Base-by-base conservation (phyloP, 192 early-diverging fungal species). In the Linnemannia exigua region DNA sequence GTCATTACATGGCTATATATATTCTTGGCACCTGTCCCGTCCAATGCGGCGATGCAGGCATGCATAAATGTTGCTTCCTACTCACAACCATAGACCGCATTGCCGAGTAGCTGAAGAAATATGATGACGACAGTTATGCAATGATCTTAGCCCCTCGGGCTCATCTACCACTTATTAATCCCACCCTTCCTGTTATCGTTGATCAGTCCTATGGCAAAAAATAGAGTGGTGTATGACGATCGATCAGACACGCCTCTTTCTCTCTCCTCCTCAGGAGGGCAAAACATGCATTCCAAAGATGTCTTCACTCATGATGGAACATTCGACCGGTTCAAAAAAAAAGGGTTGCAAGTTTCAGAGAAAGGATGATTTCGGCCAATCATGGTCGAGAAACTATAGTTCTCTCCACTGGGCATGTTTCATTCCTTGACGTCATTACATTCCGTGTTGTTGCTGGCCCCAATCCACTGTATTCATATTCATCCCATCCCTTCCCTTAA, bases 381-480 rank as follows among this genome's bases (percentile, higher is more conserved):
- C 50, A 51, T 4, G 50, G 17, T 51, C 50, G 19, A 11, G 5
- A 1, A 22, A 58, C n/a, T n/a, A 58, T 58, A 6, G 25, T 58
- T 58, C 50, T n/a, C 52, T 6, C 54, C 54, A 58, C n/a, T 58
- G 54, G 54, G n/a, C n/a, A n/a, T 58, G 54, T 58, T 58, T 58
- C 54, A 58, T 8, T 3, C n/a, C n/a, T n/a, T 54, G 54, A 58
- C 9, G n/a, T 58, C 54, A 58, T n/a, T 22, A 44, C 41, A 44
- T 44, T 44, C 41, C 5, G 41, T n/a, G n/a, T n/a, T n/a, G n/a
- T n/a, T n/a, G n/a, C n/a, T n/a, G n/a, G n/a, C n/a, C n/a, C n/a
- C n/a, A n/a, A n/a, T n/a, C n/a, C n/a, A n/a, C n/a, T n/a, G n/a
- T n/a, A n/a, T n/a, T 48, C 47, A 48, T 47, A 47, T 14, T 47